Evolutionary conservation across 495 filamentous ascomycete species (phyloP).

Genomic region (Lophiostoma macrostomum): DNA sequence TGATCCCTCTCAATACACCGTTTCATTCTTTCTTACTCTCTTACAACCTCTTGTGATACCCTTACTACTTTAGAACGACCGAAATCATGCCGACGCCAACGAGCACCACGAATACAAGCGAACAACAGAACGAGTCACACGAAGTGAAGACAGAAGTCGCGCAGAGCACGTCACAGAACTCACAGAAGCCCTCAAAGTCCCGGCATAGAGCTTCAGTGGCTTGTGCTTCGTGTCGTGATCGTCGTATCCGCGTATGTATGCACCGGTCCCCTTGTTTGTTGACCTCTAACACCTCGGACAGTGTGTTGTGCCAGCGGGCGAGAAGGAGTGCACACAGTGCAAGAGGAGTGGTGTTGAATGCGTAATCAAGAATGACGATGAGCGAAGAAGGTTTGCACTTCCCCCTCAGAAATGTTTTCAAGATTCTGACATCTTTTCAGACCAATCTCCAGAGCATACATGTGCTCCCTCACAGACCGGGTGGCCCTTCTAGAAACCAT

Average conservation of each 20-base stretch:
- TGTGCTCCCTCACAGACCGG: constrained; percentile 52
- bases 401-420: not conserved
- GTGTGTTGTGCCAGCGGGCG: constrained; percentile 54
- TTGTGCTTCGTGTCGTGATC: constrained; percentile 46
- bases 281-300: constrained; percentile 14
- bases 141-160: constrained; percentile 9
- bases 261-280: not conserved
- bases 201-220: constrained; percentile 40
- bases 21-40: no score
- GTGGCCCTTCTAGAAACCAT: constrained; percentile 51
- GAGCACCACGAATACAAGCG: not conserved
- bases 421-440: constrained; percentile 27
- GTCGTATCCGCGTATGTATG: constrained; percentile 46
- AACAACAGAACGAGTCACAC: constrained; percentile 6
- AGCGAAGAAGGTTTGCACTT: constrained; percentile 46
- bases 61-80: constrained; percentile 8
- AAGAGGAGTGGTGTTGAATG: constrained; percentile 50
- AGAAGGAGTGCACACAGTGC: constrained; percentile 53
- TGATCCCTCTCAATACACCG: not conserved
- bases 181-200: constrained; percentile 27
- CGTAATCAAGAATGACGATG: constrained; percentile 57
- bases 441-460: constrained; percentile 56
- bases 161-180: constrained; percentile 2
- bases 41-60: no score
- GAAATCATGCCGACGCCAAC: constrained; percentile 4